Base-by-base conservation (phyloP, 1,284 basidiomycete species). In the Ceratobasidium sp. region DNA sequence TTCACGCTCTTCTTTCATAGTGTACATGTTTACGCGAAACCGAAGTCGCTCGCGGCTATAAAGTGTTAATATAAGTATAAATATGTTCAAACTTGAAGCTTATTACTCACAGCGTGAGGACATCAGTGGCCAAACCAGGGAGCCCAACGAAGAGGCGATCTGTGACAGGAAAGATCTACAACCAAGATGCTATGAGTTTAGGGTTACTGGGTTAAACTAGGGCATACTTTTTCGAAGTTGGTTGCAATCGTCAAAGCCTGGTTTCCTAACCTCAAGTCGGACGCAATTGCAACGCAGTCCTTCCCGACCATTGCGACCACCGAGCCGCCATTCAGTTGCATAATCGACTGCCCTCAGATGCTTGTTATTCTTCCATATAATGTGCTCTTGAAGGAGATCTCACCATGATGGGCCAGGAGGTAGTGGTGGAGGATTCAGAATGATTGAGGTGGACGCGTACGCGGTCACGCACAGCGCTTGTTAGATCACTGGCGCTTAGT, bases 241-340 rank as follows among this genome's bases (percentile, higher is more conserved):
- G 92, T 92, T 6, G 97, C 93, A 69, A 99, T 91, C 57, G 95
- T 93, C 82, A 98, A 86, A 14, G 94, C 91, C 84, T 97, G 94
- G 82, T 94, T 94, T 79, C 98, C 98, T 79, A 99, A 87, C 80
- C 98, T 91, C 81, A 98, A 85, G 87, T 99, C 98, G 73, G 93
- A 96, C 46, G 98, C 98, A 86, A 99, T 99, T 77, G 97, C 98
- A 78, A 99, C 98, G 85, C 98, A 99, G 83, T 97, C 95, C 88
- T 99, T 99, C 80, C 98, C 98, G 79, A 94, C 93, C 96, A 99
- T 99, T 87, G 98, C 98, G 86, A 99, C 91, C 82, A 98, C 96
- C 86, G 96, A 98, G 86, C 98, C 98, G 87, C 96, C 96, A 88
- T 97, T 97, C 81, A 92, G 89, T 87, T 95, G 89, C 93, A 95